Base-by-base conservation (phyloP, 2,329 filamentous ascomycete species). In the Hyphodiscus sp. region DNA sequence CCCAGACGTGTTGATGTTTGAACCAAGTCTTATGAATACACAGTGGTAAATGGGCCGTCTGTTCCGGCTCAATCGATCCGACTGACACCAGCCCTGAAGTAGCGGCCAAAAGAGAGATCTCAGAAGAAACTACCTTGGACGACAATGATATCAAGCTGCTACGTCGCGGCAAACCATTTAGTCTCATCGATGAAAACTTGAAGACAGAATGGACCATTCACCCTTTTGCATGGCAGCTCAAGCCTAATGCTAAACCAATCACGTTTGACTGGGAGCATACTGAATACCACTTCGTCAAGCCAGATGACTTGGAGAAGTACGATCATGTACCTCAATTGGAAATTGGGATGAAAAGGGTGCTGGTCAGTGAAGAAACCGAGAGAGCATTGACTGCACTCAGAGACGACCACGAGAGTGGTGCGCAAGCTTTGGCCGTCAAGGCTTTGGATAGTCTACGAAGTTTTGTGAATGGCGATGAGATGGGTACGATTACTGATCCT, bases 211-310 rank as follows among this genome's bases (percentile, higher is more conserved):
- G 83, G 83, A 81, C 73, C 6, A 74, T 87, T 47, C 73, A 83
- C 55, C 81, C 83, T 0, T 87, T 87, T 59, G 77, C 74, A 0
- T 87, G 80, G 64, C 67, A 73, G 8, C 70, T 85, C 23, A 76
- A 70, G 47, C 59, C 70, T 8, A 57, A 65, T 6, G 49, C 60
- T 0, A 63, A 71, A 11, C 71, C 70, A 6, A 81, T 87, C 52
- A 63, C 66, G 2, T 74, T 80, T 26, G 78, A 86, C 63, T 83
- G 79, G 79, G 83, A 87, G 65, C 82, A 86, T 59, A 75, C 80
- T 2, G 71, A 83, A 79, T 76, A 79, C 58, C 71, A 79, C 49
- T 80, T 81, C 0, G 63, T 74, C 1, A 63, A 71, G 2, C 71
- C 85, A 10, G 68, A 71, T 18, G 74, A 77, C 15, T 67, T 74